Evolutionary conservation across 345 rosid genomes (phyloP).

Genomic region (Iberis pinnata): DNA sequence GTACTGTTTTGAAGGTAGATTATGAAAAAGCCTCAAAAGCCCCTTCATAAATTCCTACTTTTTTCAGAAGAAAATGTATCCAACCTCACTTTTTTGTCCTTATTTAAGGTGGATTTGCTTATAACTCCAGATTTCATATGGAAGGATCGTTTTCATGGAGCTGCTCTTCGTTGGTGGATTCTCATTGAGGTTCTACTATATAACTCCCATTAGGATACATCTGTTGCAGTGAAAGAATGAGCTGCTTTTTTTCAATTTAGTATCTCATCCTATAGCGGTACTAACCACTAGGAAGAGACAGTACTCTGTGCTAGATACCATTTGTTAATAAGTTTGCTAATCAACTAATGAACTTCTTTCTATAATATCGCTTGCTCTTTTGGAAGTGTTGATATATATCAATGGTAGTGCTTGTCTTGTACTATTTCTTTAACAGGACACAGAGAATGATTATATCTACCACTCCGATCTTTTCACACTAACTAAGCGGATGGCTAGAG

Average conservation of each 20-base stretch:
- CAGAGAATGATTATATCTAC: conserved; percentile 93
- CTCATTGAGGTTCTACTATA: conserved; percentile 65
- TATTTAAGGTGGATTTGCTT: conserved; percentile 70
- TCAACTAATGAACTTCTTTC: neutral
- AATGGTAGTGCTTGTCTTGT: conserved; percentile 9
- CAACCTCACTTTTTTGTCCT: conserved; percentile 17
- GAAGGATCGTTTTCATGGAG: conserved; percentile 95
- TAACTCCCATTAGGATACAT: conserved; percentile 2
- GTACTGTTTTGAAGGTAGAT: conserved; percentile 92
- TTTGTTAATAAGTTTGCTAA: conserved; percentile 11
- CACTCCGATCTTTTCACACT: conserved; percentile 90
- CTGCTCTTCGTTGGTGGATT: conserved; percentile 94
- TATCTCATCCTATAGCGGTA: conserved; percentile 5
- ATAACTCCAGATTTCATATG: conserved; percentile 76
- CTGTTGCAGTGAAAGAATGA: conserved; percentile 13
- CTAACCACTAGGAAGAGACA: conserved; percentile 2
- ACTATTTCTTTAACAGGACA: conserved; percentile 53
- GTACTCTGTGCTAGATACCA: neutral
- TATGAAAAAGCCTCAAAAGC: conserved; percentile 3
- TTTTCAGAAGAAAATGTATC: conserved; percentile 3
- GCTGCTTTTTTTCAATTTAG: neutral
- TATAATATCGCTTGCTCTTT: conserved; percentile 1
- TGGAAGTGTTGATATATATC: conserved; percentile 9
- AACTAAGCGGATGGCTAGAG: conserved; percentile 79
- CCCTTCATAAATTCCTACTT: conserved; percentile 4